A percentile compares a stretch with the other conserved stretches of the same genome.
Conservation (phyloP, 805 yeast genomes). For the Spathaspora hagerdaliae region DNA sequence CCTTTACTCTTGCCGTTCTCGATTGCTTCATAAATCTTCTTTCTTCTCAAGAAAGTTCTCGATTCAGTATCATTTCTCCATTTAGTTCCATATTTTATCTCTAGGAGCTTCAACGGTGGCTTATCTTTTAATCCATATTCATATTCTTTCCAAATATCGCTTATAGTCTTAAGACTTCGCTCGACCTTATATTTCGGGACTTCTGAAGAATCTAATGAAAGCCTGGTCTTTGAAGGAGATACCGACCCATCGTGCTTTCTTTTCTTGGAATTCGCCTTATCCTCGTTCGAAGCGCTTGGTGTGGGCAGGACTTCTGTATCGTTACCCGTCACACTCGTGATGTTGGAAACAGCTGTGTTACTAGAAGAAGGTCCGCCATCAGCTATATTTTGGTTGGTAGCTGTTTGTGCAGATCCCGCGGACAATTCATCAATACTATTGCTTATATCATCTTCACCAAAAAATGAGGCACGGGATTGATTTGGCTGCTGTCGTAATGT, state of each 20-base stretch:
- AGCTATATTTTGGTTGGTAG: not conserved
- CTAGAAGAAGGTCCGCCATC: not conserved
- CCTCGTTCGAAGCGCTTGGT: not conserved
- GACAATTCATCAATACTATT: slow-evolving; percentile 8
- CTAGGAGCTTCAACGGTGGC: slow-evolving; percentile 49
- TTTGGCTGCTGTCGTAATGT: slow-evolving; percentile 4
- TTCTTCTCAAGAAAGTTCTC: slow-evolving; percentile 50
- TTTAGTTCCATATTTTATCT: slow-evolving; percentile 44
- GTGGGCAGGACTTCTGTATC: not conserved
- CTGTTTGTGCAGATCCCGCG: not conserved
- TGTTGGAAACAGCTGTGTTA: not conserved
- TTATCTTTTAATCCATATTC: slow-evolving; percentile 48
- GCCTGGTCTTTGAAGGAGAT: not conserved
- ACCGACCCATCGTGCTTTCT: not conserved
- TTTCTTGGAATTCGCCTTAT: not conserved
- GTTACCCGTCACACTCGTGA: not conserved
- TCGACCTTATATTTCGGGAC: slow-evolving; percentile 22
- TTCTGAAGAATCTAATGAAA: slow-evolving; percentile 5
- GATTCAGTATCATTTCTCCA: slow-evolving; percentile 57
- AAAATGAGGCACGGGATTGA: slow-evolving; percentile 3
- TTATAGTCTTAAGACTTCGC: slow-evolving; percentile 31
- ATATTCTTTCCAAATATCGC: slow-evolving; percentile 57
- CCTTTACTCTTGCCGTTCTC: slow-evolving; percentile 47
- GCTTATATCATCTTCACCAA: slow-evolving; percentile 9
- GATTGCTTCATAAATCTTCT: slow-evolving; percentile 52